These are phyloP conservation scores for Gnomoniopsis sp. DNA, from an alignment of 2,329 filamentous ascomycete genomes.

Conservation along the genomic window DNA sequence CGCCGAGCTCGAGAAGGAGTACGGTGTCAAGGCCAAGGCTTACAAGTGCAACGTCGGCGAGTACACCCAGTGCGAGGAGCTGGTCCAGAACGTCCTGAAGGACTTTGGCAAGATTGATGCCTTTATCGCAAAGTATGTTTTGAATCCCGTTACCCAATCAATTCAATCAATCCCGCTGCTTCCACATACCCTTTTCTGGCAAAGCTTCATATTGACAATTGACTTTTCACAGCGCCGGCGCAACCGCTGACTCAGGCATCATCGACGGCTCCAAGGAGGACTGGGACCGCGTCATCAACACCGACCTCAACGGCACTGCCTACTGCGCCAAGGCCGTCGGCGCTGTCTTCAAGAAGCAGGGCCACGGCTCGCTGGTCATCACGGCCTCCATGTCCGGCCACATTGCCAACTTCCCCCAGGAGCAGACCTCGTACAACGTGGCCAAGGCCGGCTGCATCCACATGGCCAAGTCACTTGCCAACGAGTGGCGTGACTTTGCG, in stretches of 20 bases:
- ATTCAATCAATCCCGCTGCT: neutral
- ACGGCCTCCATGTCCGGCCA: conserved; percentile 78
- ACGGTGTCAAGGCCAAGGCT: conserved; percentile 62
- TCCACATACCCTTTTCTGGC: neutral
- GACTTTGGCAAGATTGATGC: conserved; percentile 74
- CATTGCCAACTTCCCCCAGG: conserved; percentile 73
- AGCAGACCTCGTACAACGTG: conserved; percentile 71
- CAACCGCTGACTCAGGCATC: conserved; percentile 64
- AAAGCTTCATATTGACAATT: neutral
- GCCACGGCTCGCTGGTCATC: conserved; percentile 67
- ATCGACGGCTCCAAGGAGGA: conserved; percentile 81
- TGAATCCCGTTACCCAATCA: neutral
- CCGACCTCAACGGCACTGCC: conserved; percentile 69
- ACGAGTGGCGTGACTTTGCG: conserved; percentile 61
- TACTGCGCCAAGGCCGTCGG: conserved; percentile 77
- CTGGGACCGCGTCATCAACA: conserved; percentile 74
- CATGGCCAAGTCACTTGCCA: conserved; percentile 46
- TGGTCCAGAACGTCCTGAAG: conserved; percentile 59
- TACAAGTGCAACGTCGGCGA: conserved; percentile 58
- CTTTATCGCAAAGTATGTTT: conserved; percentile 71
- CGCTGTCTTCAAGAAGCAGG: conserved; percentile 19
- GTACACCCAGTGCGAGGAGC: conserved; percentile 47
- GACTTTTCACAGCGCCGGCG: conserved; percentile 48
- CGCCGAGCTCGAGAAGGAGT: conserved; percentile 58
- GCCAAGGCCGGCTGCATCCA: conserved; percentile 65